Evolutionary conservation across 73 alveolate genomes (phyloP), one percentile per base, ranked within the genome.

Genomic region (Paramecium caudatum): DNA sequence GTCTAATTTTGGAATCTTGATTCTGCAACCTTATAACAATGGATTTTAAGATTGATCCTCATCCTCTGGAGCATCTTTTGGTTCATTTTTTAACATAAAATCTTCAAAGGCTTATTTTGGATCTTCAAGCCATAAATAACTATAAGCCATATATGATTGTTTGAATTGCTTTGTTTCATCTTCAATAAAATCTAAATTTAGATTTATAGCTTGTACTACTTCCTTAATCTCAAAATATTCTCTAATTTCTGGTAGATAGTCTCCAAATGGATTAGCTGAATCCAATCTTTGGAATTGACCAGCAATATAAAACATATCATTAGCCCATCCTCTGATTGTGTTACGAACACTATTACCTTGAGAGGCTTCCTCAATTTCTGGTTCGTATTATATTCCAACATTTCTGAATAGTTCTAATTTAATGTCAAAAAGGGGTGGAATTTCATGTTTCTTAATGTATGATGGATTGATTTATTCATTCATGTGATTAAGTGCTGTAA

Each of bases 51-150:
- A 85, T 61, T 97, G 97, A 62, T 95, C 99, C n/a, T 94, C 98
- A 19, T 84, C 95, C 16, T 61, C 93, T 9, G 94, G 94, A 61
- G 96, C 98, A 39, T 96, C 94, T 32, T 86, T 82, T 0, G 95
- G 93, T 46, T 94, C 93, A 8, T 90, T 96, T 27, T 97, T 98
- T 61, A 95, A 95, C 55, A 98, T 91, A 96, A 98, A 98, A 46
- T 95, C 98, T 83, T 93, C 95, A 95, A 98, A 98, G 62, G 96
- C 91, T 48, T 93, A 95, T 55, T 93, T 96, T 23, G 97, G 94
- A 68, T 98, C 99, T 94, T 98, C 99, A 45, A 95, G 94, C 99
- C 99, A 98, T 48, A 98, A 84, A 95, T 97, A 96, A 63, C 95
- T 93, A 48, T 94, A 96, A 49, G 97, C 98, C 25, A 92, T 93